Percentiles rank a stretch among this genome's conserved stretches.
These are phyloP conservation scores for Candida chauliodis DNA, from an alignment of 805 yeast species.

Conservation along the genomic window DNA sequence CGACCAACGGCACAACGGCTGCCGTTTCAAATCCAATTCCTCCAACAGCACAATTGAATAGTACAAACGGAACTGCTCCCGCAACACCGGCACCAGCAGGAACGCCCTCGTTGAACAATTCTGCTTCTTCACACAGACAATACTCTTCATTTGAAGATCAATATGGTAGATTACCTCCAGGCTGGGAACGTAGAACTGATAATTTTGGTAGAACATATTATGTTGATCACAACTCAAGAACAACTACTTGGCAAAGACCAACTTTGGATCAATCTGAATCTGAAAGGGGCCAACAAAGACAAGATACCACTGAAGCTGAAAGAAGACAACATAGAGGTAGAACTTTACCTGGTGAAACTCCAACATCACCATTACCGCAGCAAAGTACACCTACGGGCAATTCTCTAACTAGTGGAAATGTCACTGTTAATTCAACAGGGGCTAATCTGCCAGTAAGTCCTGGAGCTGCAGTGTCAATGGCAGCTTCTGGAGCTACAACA, in stretches of 20 bases:
- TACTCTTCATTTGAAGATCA: conserved; percentile 96
- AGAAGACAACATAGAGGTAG: conserved; percentile 88
- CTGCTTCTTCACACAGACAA: conserved; percentile 45
- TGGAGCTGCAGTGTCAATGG: conserved; percentile 64
- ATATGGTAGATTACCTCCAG: conserved; percentile 92
- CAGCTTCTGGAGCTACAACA: conserved; percentile 83
- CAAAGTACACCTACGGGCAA: conserved; percentile 17
- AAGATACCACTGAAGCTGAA: conserved; percentile 75
- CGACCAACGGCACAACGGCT: conserved; percentile 12
- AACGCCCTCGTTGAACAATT: conserved; percentile 9
- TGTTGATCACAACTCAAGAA: conserved; percentile 95
- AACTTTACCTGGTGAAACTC: conserved; percentile 70
- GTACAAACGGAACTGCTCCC: background rate
- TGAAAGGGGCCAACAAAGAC: conserved; percentile 62
- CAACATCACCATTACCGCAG: conserved; percentile 31
- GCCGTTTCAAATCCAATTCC: conserved; percentile 11
- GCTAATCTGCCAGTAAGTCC: conserved; percentile 55
- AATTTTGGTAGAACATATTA: conserved; percentile 96
- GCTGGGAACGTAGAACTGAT: conserved; percentile 99
- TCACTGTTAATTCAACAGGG: conserved; percentile 43
- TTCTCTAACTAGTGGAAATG: conserved; percentile 39
- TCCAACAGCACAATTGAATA: conserved; percentile 13
- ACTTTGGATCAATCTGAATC: conserved; percentile 74
- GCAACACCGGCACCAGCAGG: conserved; percentile 10
- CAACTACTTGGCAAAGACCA: conserved; percentile 99